Base-by-base conservation (phyloP, 805 yeast genomes). In the Tetrapisispora arboricola region DNA sequence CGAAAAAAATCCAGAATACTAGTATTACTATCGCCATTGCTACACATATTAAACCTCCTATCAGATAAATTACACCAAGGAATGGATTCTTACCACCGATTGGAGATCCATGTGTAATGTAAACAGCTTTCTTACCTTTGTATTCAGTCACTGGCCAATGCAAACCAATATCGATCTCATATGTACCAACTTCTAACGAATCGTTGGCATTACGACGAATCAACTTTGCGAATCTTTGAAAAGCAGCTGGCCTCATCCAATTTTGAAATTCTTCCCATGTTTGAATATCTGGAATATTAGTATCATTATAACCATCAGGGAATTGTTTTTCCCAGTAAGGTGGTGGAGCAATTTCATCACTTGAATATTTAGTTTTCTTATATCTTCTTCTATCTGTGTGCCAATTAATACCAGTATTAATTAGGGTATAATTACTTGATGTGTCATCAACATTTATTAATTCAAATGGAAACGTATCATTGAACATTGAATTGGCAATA, bases 171-270 rank as follows among this genome's bases (percentile, higher is more conserved):
- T 71, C 63, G 17, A 80, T 64, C 58, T 80, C 76, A 54, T 83
- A 84, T 11, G 67, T 67, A 30, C 92, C 92, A 5, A 67, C 65
- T 11, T 60, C 54, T 45, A 83, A 59, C 2, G 62, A 61, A 30
- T 76, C 79, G 36, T 75, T 55, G 45, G 74, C 78, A 54, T 81
- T 82, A 56, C 84, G 70, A 40, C 75, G 67, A 10, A 76, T 75
- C 58, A 84, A 60, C 58, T 82, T 83, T 48, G 78, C 73, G 57
- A 80, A 80, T 17, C 68, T 65, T 15, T 88, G 73, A 45, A 84
- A 67, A 0, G 85, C 92, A 6, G 88, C 78, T 2, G 90, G 78
- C 54, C 94, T 76, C 96, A 90, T 90, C 98, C 98, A 90, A 61
- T 87, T 90, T 67, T 87, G 95, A 51, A 90, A 74, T 49, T 79